Base-by-base conservation (phyloP, 805 yeast species). In the Barnettozyma salicaria region DNA sequence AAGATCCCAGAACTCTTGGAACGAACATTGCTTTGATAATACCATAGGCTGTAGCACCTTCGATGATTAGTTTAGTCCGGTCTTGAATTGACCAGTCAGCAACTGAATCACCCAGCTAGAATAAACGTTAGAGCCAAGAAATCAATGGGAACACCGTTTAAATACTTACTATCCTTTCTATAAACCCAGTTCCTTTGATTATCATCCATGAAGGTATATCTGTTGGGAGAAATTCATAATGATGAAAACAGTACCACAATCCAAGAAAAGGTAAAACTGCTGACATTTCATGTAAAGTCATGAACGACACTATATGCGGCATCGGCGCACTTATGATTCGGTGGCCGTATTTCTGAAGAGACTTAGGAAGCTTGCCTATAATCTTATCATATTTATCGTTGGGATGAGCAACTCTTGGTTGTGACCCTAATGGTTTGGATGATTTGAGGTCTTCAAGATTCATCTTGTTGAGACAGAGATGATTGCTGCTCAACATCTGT, bases 1-100 rank as follows among this genome's bases (percentile, higher is more conserved):
- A 48, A 27, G 80, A 73, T 16, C 73, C 40, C 8, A 68, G 54
- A 2, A 77, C 60, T 37, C 87, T 61, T 3, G 76, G 34, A 0
- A 86, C 85, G 42, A 77, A 56, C 17, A 72, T 50, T 8, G 69
- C 63, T 51, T 84, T 84, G 10, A 82, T 86, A 4, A 79, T 59
- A 5, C 79, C 80, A 49, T 78, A 85, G 0, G 94, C 78, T 19
- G 81, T 68, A 0, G 89, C 88, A 8, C 94, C 94, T 45, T 82
- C 84, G 46, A 78, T 55, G 6, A 84, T 60, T 19, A 80, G 53
- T 34, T 65, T 63, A 32, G 80, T 65, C 44, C 77, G 75, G 24
- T 75, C 77, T 28, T 65, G 67, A 12, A 78, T 49, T 1, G 28
- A 68, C 59, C 47, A 59, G 56, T 30, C 58, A 42, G 43, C 42